Evolutionary conservation across 176 grass and related monocot genomes (phyloP).

Genomic region (Rhynchospora tenuis): DNA sequence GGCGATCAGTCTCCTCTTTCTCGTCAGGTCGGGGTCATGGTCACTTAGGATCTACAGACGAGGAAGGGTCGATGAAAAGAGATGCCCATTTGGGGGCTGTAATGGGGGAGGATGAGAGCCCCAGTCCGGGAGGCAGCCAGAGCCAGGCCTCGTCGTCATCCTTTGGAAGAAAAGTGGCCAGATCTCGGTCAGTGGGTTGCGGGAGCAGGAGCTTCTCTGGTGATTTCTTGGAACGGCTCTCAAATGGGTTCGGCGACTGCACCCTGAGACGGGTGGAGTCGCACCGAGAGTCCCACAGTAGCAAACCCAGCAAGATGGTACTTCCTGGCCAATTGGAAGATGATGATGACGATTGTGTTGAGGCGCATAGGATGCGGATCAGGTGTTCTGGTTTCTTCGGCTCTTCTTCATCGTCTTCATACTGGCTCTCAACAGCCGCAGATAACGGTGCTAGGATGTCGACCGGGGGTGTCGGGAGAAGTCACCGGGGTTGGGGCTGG

Average conservation of each 20-base stretch:
- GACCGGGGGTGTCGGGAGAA: slow-evolving; percentile 21
- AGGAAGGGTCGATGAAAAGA: slow-evolving; percentile 14
- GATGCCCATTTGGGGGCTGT: background rate
- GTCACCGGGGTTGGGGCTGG: slow-evolving; percentile 62
- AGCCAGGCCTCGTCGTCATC: slow-evolving; percentile 72
- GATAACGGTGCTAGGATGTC: slow-evolving; percentile 16
- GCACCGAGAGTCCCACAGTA: slow-evolving; percentile 80
- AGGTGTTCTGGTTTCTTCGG: slow-evolving; percentile 73
- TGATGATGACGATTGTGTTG: slow-evolving; percentile 33
- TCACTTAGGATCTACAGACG: slow-evolving; percentile 17
- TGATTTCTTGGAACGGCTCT: slow-evolving; percentile 90
- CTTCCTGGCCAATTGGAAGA: slow-evolving; percentile 29
- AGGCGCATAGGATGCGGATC: slow-evolving; percentile 54
- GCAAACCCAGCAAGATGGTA: slow-evolving; percentile 30
- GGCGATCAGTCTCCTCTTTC: slow-evolving; percentile 38
- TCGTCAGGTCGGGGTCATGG: background rate
- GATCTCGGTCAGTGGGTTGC: slow-evolving; percentile 88
- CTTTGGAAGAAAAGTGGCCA: slow-evolving; percentile 77
- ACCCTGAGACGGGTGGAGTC: slow-evolving; percentile 85
- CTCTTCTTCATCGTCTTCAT: slow-evolving; percentile 42
- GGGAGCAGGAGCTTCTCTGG: slow-evolving; percentile 90
- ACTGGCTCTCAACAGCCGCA: slow-evolving; percentile 64
- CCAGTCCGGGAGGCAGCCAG: slow-evolving; percentile 56
- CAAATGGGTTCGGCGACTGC: slow-evolving; percentile 91
- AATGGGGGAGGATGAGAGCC: slow-evolving; percentile 47